These are phyloP conservation scores for Furcasterigmium furcatum DNA, from an alignment of 2,329 filamentous ascomycete genomes.

Conservation along the genomic window DNA sequence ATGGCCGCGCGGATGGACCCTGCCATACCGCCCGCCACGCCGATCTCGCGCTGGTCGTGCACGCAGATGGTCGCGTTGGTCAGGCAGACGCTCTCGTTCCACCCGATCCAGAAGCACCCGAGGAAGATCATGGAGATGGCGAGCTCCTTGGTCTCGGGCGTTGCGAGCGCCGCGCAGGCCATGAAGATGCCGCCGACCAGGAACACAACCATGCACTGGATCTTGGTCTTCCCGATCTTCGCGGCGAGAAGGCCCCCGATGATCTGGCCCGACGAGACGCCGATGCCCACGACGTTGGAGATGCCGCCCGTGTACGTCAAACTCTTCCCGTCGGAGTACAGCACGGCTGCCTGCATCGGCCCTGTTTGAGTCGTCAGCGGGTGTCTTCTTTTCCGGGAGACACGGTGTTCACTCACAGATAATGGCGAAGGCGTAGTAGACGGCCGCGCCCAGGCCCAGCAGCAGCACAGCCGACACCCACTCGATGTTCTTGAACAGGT, in stretches of 20 bases:
- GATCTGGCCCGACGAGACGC: slow-evolving; percentile 19
- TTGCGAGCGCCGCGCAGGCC: slow-evolving; percentile 23
- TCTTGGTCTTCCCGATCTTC: slow-evolving; percentile 15
- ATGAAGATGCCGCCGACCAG: slow-evolving; percentile 17
- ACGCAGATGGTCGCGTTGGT: slow-evolving; percentile 29
- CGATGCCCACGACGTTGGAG: slow-evolving; percentile 14
- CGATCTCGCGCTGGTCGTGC: slow-evolving; percentile 30
- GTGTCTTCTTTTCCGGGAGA: too few species aligned
- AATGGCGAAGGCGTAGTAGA: slow-evolving; percentile 29
- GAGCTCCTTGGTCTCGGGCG: slow-evolving; percentile 22
- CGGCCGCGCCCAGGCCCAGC: slow-evolving; percentile 23
- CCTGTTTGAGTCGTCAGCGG: slow-evolving; percentile 10
- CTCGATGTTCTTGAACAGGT: slow-evolving; percentile 28
- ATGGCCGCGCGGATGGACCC: slow-evolving; percentile 34
- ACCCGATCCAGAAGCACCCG: slow-evolving; percentile 31
- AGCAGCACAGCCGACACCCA: slow-evolving; percentile 22
- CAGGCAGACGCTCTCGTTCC: slow-evolving; percentile 29
- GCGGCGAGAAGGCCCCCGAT: slow-evolving; percentile 16
- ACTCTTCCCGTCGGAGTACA: slow-evolving; percentile 16
- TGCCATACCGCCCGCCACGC: slow-evolving; percentile 33
- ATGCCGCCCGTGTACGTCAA: slow-evolving; percentile 8
- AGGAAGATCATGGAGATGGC: slow-evolving; percentile 30
- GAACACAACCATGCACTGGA: slow-evolving; percentile 19
- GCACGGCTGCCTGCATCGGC: slow-evolving; percentile 18
- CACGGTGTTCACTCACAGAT: slow-evolving; percentile 10